Conservation (phyloP, 805 yeast genomes). For the Candida awuae region DNA sequence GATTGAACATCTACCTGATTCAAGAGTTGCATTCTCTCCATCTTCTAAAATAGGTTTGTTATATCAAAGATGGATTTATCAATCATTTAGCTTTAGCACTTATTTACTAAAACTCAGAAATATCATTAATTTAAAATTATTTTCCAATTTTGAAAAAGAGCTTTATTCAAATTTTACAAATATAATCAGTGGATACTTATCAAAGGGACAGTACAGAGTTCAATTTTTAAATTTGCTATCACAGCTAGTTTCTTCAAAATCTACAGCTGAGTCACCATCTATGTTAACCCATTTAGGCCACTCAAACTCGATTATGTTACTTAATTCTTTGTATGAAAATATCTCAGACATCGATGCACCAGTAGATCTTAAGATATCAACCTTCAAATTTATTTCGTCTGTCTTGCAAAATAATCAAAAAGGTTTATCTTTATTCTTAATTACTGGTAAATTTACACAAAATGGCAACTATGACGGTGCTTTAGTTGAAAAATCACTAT, state of each 20-base stretch:
- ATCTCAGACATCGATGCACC: slow-evolving; percentile 50
- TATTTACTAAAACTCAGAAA: slow-evolving; percentile 52
- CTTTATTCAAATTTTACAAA: slow-evolving; percentile 49
- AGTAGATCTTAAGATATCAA: slow-evolving; percentile 41
- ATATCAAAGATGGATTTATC: slow-evolving; percentile 41
- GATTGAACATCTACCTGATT: slow-evolving; percentile 38
- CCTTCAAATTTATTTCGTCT: slow-evolving; percentile 59
- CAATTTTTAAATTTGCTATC: slow-evolving; percentile 50
- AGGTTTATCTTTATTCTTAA: slow-evolving; percentile 63
- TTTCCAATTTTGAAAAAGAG: slow-evolving; percentile 58
- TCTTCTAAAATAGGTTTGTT: slow-evolving; percentile 38
- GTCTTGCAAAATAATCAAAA: slow-evolving; percentile 68
- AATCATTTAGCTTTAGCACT: slow-evolving; percentile 48
- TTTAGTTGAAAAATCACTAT: slow-evolving; percentile 34
- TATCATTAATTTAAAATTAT: slow-evolving; percentile 32
- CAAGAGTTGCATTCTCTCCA: slow-evolving; percentile 7
- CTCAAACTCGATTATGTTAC: slow-evolving; percentile 49
- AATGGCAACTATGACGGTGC: slow-evolving; percentile 8
- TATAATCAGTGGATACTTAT: slow-evolving; percentile 51
- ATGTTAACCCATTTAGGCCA: slow-evolving; percentile 72
- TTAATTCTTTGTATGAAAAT: slow-evolving; percentile 53
- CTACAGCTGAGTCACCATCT: slow-evolving; percentile 64
- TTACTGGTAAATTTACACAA: slow-evolving; percentile 50
- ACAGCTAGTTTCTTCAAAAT: slow-evolving; percentile 44
- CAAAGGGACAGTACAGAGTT: slow-evolving; percentile 39